A percentile compares a stretch with the other conserved stretches of the same genome.
These are phyloP conservation scores for Talaromyces sp. DNA, from an alignment of 2,329 filamentous ascomycete species.

Conservation along the genomic window DNA sequence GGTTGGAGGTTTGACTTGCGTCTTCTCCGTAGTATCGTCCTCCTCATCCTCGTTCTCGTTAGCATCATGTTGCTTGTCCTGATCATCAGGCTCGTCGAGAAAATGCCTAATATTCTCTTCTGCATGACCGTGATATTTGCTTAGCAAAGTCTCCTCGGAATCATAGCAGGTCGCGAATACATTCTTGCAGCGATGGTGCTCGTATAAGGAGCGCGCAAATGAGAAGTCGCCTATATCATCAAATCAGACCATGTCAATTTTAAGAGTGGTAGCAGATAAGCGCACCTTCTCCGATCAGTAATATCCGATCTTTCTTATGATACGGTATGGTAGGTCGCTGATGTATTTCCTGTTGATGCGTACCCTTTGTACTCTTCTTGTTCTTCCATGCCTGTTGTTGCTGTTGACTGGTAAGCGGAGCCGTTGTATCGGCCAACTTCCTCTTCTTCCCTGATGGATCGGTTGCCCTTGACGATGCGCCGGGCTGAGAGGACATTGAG, in stretches of 20 bases:
- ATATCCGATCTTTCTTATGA: conserved; percentile 40
- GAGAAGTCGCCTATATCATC: conserved; percentile 46
- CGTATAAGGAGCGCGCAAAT: conserved; percentile 46
- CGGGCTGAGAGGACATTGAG: conserved; percentile 10
- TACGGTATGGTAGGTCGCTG: conserved; percentile 41
- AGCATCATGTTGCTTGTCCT: conserved; percentile 2
- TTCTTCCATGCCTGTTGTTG: conserved; percentile 10
- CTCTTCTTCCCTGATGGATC: conserved; percentile 10
- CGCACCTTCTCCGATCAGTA: conserved; percentile 48
- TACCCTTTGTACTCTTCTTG: neutral
- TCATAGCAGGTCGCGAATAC: conserved; percentile 49
- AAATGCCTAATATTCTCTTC: conserved; percentile 56
- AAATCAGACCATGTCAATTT: neutral
- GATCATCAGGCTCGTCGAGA: conserved; percentile 20
- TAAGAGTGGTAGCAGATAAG: neutral
- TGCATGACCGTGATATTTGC: conserved; percentile 71
- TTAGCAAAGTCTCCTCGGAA: conserved; percentile 50
- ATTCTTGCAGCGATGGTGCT: conserved; percentile 41
- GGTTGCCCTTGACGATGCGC: neutral
- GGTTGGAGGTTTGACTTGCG: conserved; percentile 9
- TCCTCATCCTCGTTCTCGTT: conserved; percentile 19
- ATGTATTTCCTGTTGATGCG: conserved; percentile 20
- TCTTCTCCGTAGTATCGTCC: conserved; percentile 18
- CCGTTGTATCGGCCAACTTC: conserved; percentile 4
- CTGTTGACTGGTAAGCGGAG: neutral